Conservation (phyloP, 345 rosid species). For the Eucalyptus grandis region DNA sequence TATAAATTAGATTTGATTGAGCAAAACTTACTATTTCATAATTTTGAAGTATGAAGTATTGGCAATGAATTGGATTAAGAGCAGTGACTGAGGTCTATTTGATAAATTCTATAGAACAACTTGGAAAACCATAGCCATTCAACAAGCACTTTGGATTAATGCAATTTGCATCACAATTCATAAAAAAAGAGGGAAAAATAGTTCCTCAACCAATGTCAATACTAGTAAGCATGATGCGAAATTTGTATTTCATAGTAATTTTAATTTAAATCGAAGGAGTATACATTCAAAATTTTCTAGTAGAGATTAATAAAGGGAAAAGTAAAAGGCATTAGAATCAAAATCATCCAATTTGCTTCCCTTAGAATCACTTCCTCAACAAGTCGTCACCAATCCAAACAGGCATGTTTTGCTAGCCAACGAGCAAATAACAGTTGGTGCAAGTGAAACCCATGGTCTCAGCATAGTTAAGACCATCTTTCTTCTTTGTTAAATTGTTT, state of each 20-base stretch:
- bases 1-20: neutral
- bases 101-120: neutral
- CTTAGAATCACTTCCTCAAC: neutral
- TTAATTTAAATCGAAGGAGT: neutral
- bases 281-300: neutral
- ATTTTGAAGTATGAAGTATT: neutral
- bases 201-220: neutral
- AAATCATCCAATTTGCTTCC: neutral
- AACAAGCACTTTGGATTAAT: neutral
- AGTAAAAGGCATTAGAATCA: neutral
- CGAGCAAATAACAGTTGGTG: neutral
- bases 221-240: neutral
- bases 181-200: neutral
- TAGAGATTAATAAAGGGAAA: neutral
- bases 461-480: neutral
- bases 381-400: neutral
- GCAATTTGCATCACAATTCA: neutral
- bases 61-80: neutral
- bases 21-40: neutral
- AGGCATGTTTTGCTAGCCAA: neutral
- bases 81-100: accelerated
- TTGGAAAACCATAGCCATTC: neutral
- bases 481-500: neutral
- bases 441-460: neutral
- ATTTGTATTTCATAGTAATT: neutral